These are phyloP conservation scores for Verbena officinalis DNA, from an alignment of 257 asterid species.

Conservation along the genomic window DNA sequence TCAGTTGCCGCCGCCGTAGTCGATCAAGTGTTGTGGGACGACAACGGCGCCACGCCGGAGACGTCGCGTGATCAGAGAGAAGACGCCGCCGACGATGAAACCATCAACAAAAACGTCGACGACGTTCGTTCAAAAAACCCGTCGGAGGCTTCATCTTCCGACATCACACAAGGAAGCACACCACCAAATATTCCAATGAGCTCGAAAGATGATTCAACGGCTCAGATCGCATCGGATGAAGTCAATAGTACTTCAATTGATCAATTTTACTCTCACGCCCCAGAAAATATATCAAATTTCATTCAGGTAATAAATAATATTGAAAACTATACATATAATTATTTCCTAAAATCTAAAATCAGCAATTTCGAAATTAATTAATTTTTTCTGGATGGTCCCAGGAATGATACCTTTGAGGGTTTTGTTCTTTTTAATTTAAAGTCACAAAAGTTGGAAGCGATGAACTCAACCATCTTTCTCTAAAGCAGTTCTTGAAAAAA, in stretches of 20 bases:
- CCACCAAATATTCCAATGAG: slow-evolving; percentile 27
- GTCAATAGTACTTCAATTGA: slow-evolving; percentile 48
- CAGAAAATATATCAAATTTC: slow-evolving; percentile 40
- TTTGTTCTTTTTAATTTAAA: slow-evolving; percentile 39
- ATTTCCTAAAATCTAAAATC: too few relatives aligned
- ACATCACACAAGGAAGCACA: slow-evolving; percentile 40
- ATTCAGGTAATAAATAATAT: slow-evolving; percentile 40
- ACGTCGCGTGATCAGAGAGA: slow-evolving; percentile 39
- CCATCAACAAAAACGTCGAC: slow-evolving; percentile 8
- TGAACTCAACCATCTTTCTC: slow-evolving; percentile 48
- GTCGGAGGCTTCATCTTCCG: slow-evolving; percentile 50
- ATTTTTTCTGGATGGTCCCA: slow-evolving; percentile 38
- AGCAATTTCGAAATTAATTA: too few relatives aligned
- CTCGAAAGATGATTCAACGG: slow-evolving; percentile 30
- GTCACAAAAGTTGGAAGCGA: slow-evolving; percentile 41
- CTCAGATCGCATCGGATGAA: slow-evolving; percentile 48
- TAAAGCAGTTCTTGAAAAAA: slow-evolving; percentile 43
- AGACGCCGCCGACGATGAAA: slow-evolving; percentile 28
- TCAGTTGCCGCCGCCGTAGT: slow-evolving; percentile 24
- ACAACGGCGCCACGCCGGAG: slow-evolving; percentile 39
- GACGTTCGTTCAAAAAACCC: slow-evolving; percentile 32
- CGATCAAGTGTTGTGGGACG: slow-evolving; percentile 43
- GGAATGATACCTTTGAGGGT: slow-evolving; percentile 43
- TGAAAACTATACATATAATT: too few relatives aligned
- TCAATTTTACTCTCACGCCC: slow-evolving; percentile 29